Base-by-base conservation (phyloP, 2,329 filamentous ascomycete genomes). In the Claviceps cyperi region DNA sequence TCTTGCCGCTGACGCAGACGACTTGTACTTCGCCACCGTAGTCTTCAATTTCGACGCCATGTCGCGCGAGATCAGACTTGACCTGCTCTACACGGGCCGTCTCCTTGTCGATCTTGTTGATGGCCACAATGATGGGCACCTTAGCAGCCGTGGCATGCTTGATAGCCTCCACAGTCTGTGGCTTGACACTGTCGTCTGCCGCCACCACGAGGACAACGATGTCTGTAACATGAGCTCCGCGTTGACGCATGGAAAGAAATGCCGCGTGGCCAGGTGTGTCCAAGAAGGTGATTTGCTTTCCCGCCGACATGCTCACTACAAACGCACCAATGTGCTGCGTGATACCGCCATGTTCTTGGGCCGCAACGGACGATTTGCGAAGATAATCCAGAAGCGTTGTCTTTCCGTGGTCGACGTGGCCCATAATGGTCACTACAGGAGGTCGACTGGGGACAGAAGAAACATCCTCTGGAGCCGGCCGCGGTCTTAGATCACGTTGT, bases 311-410 rank as follows among this genome's bases (percentile, higher is more conserved):
- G 17, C 79, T 79, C 1, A 98, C 92, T 6, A 89, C 89, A 69
- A 98, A 98, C 15, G 92, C 92, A 66, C 92, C 94, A 56, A 98
- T 98, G 62, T 98, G 92, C 65, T 98, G 92, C 0, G 92, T 98
- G 62, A 98, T 98, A 37, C 92, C 92, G 54, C 92, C 92, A 62
- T 96, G 90, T 64, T 98, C 92, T 49, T 84, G 81, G 5, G 88
- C 88, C 41, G 84, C 94, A 43, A 98, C 81, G 6, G 89, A 96
- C 1, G 90, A 92, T 59, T 95, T 94, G 38, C 92, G 85, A 43
- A 98, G 73, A 69, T 83, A 97, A 63, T 98, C 92, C 9, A 98
- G 74, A 41, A 98, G 81, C 0, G 94, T 98, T 0, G 92, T 98
- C 71, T 98, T 98, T 49, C 92, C 92, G 64, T 98, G 92, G 63